phyloP scores from a whole-genome alignment of 768 basidiomycete genomes.

The Leccinum uliginosum region DNA sequence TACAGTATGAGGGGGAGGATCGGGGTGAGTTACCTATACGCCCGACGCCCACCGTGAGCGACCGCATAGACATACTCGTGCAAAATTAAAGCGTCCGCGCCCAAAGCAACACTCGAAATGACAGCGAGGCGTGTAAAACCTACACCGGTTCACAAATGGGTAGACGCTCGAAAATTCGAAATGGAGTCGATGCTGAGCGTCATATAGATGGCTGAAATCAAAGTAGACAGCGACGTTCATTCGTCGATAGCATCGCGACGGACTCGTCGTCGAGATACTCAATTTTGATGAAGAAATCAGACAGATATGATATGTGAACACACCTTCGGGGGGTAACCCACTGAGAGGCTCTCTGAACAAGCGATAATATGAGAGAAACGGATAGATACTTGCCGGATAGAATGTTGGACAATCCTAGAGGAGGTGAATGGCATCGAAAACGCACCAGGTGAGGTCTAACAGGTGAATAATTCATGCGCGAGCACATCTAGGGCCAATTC shows the following conservation, averaged over 20 bases:
- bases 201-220: too few relatives aligned
- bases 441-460: neutral
- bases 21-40: too few relatives aligned
- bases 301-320: neutral
- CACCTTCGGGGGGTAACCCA: neutral
- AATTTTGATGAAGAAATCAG: conserved; percentile 1
- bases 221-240: too few relatives aligned
- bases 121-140: too few relatives aligned
- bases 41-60: too few relatives aligned
- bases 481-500: conserved; percentile 9
- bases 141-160: too few relatives aligned
- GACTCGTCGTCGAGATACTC: neutral
- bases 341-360: neutral
- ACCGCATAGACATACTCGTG: too few relatives aligned
- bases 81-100: too few relatives aligned
- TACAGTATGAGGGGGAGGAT: too few relatives aligned
- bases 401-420: neutral
- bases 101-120: too few relatives aligned
- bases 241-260: neutral
- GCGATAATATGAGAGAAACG: neutral
- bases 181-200: too few relatives aligned
- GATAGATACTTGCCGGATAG: neutral
- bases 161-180: too few relatives aligned
- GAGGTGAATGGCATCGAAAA: neutral
- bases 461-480: conserved; percentile 5